These are phyloP conservation scores for Citrus trifoliata DNA, from an alignment of 345 rosid species.

Conservation along the genomic window DNA sequence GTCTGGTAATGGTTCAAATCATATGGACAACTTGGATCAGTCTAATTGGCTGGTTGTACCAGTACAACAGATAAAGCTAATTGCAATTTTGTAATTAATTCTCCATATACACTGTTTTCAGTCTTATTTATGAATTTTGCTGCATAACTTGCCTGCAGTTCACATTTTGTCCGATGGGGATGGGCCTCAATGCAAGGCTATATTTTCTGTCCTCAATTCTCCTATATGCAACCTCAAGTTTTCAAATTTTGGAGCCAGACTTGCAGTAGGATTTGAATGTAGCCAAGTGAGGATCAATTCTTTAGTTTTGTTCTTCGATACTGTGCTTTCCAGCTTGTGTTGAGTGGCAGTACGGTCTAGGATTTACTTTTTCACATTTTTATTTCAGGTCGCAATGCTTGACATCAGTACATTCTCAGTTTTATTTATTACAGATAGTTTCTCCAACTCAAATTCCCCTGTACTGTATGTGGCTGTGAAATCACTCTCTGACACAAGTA, in stretches of 20 bases:
- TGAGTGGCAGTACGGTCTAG: background rate
- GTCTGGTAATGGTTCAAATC: background rate
- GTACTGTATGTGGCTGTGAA: conserved; percentile 51
- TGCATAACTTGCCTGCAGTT: conserved; percentile 42
- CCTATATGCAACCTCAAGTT: conserved; percentile 50
- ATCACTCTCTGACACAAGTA: conserved; percentile 31
- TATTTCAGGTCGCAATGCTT: conserved; percentile 81
- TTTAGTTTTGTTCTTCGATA: background rate
- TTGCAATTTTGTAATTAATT: background rate
- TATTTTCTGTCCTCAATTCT: conserved; percentile 59
- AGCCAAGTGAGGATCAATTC: conserved; percentile 54
- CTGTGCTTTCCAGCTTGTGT: background rate
- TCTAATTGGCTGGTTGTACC: background rate
- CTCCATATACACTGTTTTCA: background rate
- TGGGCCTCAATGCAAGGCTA: conserved; percentile 67
- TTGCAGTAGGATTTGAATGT: conserved; percentile 79
- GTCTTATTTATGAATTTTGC: background rate
- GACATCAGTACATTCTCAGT: conserved; percentile 55
- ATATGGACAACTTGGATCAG: background rate
- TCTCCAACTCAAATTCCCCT: conserved; percentile 48
- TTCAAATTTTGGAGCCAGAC: conserved; percentile 50
- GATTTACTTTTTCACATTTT: conserved; percentile 21
- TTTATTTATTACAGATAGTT: conserved; percentile 55
- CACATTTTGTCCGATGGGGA: conserved; percentile 49
- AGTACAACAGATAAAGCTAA: background rate